Conservation (phyloP, 495 filamentous ascomycete species). For the Neurospora hispaniola region DNA sequence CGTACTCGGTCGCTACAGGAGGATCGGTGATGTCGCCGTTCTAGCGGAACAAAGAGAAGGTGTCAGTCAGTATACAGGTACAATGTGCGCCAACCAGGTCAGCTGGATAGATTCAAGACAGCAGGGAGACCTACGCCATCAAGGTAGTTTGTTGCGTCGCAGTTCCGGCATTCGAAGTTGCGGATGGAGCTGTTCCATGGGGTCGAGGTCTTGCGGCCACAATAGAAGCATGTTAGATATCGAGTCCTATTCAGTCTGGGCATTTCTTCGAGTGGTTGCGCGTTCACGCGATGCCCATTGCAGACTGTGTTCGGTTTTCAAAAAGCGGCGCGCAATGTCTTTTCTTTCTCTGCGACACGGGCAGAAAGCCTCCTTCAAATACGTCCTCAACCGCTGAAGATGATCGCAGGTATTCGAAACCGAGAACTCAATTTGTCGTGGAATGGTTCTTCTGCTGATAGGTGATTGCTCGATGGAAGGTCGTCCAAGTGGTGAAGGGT, state of each 20-base stretch:
- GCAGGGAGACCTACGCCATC: conserved; percentile 44
- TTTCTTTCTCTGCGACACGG: not conserved
- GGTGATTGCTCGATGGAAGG: not conserved
- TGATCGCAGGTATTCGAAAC: not conserved
- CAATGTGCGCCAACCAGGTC: not conserved
- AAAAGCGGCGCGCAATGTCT: not conserved
- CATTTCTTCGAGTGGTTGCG: conserved; percentile 10
- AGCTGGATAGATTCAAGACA: not conserved
- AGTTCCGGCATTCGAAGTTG: conserved; percentile 59
- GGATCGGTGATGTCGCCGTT: conserved; percentile 82
- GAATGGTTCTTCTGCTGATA: not conserved
- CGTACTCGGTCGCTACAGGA: conserved; percentile 42
- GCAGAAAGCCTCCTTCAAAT: not conserved
- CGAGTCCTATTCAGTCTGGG: conserved; percentile 17
- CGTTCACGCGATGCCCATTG: conserved; percentile 9
- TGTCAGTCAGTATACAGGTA: not conserved
- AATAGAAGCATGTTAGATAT: conserved; percentile 64
- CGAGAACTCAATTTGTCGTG: not conserved
- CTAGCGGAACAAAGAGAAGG: conserved; percentile 25
- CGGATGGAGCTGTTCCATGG: conserved; percentile 38
- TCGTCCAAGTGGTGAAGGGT: not conserved
- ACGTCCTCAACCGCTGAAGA: not conserved
- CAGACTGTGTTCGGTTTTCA: not conserved
- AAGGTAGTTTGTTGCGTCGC: conserved; percentile 74
- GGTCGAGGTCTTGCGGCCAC: conserved; percentile 50